Base-by-base conservation (phyloP, 1,284 basidiomycete genomes). In the Cryptococcus sp. region DNA sequence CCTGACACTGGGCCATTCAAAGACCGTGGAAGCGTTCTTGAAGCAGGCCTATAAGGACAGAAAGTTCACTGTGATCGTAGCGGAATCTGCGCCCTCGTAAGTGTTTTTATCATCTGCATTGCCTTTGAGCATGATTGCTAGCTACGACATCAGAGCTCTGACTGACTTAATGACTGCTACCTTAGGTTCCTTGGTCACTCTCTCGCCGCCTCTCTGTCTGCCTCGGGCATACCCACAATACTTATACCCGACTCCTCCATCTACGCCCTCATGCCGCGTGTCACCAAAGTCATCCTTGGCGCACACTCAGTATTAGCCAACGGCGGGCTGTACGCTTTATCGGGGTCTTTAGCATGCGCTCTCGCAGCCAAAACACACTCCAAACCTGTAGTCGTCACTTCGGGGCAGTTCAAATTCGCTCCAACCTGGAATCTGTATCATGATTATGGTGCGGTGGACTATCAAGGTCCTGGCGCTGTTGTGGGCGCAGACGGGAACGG, bases 11-110 rank as follows among this genome's bases (percentile, higher is more conserved):
- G 94, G 94, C n/a, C 86, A 91, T 78, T 95, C 93, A 43, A 86
- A 84, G 69, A 98, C 95, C 0, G 93, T 98, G n/a, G 91, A 93
- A 74, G 83, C 88, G 2, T 99, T 98, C 80, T 81, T 99, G 52
- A 93, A 91, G 75, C 83, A 90, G 13, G 95, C 93, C 1, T 89
- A 89, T 20, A 89, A 91, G 66, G 86, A 92, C 72, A 84, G 92
- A 66, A 94, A 94, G 74, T 98, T 93, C 74, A 96, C 94, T 25
- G 93, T 95, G 54, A 93, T 99, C 63, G 91, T 98, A 11, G 90
- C 93, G 17, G 94, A 98, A 79, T 92, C 91, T 0, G 91, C 91
- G 11, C 95, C 95, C 15, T 88, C 89, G 85, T 94, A 67, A 66
- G 88, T 79, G 17, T 7, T 3, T 3, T 34, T 34, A 15, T 37